Base-by-base conservation (phyloP, 108 stramenopile genomes). In the Cyclotella atomus region DNA sequence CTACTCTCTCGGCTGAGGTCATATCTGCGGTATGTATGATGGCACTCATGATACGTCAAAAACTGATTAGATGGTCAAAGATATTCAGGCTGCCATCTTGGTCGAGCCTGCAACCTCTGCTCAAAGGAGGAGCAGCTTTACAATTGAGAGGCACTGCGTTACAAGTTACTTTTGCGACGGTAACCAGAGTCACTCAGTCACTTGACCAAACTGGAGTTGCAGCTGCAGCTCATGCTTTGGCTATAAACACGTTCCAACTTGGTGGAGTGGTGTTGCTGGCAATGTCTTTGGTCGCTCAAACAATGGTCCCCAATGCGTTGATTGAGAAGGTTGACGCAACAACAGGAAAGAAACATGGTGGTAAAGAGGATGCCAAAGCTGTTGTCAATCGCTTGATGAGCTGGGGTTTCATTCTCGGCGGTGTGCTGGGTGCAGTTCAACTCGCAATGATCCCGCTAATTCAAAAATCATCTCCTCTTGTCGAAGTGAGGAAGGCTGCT, bases 211-310 rank as follows among this genome's bases (percentile, higher is more conserved):
- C 85, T n/a, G 93, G 95, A 8, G 89, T 90, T 25, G 91, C 91
- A 9, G 91, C 93, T 25, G 89, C 92, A 5, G 95, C 95, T 12
- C 89, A 93, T 71, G 84, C 93, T 21, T 88, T 96, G 73, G 85
- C 93, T 0, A 93, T 94, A 34, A 92, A 96, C 68, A 76, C 85
- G n/a, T 96, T 91, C 59, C 91, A 93, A 68, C 72, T 96, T 63
- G 95, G 93, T 14, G 93, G 93, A 7, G 86, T 96, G 62, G 91
- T 92, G 14, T 70, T 92, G 61, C 59, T 96, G 49, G 95, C 95
- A 2, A 56, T 96, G 14, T 88, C 86, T 1, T 84, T 85, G 9
- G 93, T 94, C 3, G 92, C 95, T 19, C 89, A 91, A 65, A 89
- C 88, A 17, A 57, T 96, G 23, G 90, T 96, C 2, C 95, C 95